phyloP scores from a whole-genome alignment of 2,329 filamentous ascomycete genomes.

The Byssoonygena ceratinophila region DNA sequence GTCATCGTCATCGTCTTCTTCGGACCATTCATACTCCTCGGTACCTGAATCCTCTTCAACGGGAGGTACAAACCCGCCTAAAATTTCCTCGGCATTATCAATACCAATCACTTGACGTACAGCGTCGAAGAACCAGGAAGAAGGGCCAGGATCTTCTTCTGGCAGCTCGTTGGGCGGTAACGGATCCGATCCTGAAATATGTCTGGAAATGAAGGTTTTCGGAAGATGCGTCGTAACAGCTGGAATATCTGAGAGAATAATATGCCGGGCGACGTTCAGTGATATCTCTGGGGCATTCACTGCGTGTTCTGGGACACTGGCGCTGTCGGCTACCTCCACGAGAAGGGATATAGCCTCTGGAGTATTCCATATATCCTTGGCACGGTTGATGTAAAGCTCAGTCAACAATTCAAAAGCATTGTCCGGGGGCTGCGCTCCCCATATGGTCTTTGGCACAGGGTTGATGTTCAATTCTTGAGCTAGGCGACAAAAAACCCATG shows the following conservation, averaged over 20 bases:
- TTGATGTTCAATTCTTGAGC: conserved; percentile 73
- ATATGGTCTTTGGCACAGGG: conserved; percentile 63
- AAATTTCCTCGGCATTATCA: conserved; percentile 1
- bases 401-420: conserved; percentile 58
- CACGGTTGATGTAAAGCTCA: conserved; percentile 62
- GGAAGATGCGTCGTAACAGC: conserved; percentile 61
- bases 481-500: conserved; percentile 74
- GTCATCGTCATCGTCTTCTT: not conserved
- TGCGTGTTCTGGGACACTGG: conserved; percentile 36
- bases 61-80: not conserved
- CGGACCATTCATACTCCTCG: not conserved
- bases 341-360: conserved; percentile 59
- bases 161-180: conserved; percentile 52
- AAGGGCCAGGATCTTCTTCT: not conserved
- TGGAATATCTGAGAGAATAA: conserved; percentile 66
- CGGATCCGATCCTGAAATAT: conserved; percentile 70
- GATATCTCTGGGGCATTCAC: conserved; percentile 40
- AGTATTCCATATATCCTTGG: conserved; percentile 79
- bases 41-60: not conserved
- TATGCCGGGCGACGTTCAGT: conserved; percentile 58
- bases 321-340: conserved; percentile 54
- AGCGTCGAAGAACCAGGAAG: conserved; percentile 8
- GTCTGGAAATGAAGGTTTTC: conserved; percentile 49
- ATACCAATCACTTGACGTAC: conserved; percentile 1
- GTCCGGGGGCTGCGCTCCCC: conserved; percentile 62